Evolutionary conservation across 2,329 filamentous ascomycete genomes (phyloP).

Genomic region (Cercospora sp.): DNA sequence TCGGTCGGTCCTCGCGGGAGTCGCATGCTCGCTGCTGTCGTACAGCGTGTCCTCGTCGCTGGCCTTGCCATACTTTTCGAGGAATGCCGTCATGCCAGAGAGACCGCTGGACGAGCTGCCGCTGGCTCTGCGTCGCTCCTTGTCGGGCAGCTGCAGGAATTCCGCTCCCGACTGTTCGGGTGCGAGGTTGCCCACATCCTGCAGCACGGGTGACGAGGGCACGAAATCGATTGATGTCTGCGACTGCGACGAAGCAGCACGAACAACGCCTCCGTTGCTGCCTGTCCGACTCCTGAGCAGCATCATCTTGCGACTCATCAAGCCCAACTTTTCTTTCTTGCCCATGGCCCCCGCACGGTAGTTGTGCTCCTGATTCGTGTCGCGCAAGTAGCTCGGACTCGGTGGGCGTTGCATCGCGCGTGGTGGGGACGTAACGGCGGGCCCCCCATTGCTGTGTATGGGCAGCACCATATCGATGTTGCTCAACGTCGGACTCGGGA

Average conservation of each 20-base stretch:
- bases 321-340: conserved; percentile 34
- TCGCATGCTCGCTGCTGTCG: conserved; percentile 23
- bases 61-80: conserved; percentile 32
- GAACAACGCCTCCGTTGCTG: conserved; percentile 19
- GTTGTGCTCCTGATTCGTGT: conserved; percentile 12
- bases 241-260: conserved; percentile 5
- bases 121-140: conserved; percentile 33
- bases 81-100: conserved; percentile 41
- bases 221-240: conserved; percentile 22
- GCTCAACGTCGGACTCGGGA: conserved; percentile 80
- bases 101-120: conserved; percentile 48
- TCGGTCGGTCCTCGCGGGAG: conserved; percentile 9
- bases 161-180: conserved; percentile 24
- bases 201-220: conserved; percentile 37
- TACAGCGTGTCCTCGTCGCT: conserved; percentile 28
- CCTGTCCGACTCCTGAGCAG: conserved; percentile 34
- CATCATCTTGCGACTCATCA: conserved; percentile 38
- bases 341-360: conserved; percentile 14
- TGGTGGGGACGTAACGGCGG: conserved; percentile 27
- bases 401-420: conserved; percentile 28
- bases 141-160: conserved; percentile 22
- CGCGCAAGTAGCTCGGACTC: conserved; percentile 34
- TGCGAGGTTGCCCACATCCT: conserved; percentile 34
- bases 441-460: conserved; percentile 46
- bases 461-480: conserved; percentile 94